These are phyloP conservation scores for Aaosphaeria pasadenensis DNA, from an alignment of 2,329 filamentous ascomycete species.

Conservation along the genomic window DNA sequence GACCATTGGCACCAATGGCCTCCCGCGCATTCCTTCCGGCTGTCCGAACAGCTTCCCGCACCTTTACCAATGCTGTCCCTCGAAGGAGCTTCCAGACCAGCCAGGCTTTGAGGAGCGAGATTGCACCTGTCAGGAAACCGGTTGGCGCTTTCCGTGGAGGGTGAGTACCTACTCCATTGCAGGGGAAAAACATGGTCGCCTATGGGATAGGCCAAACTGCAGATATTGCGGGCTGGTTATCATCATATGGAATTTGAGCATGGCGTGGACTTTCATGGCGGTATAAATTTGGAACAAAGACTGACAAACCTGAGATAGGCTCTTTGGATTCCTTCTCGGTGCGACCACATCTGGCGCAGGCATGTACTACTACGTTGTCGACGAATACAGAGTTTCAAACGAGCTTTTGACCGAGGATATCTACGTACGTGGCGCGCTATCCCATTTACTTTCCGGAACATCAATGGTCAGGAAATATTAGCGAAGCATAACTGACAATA, in stretches of 20 bases:
- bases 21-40: slow-evolving; percentile 41
- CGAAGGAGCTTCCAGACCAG: slow-evolving; percentile 42
- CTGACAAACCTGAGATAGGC: slow-evolving; percentile 47
- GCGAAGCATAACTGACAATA: slow-evolving; percentile 11
- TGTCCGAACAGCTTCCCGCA: slow-evolving; percentile 30
- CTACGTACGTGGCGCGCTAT: slow-evolving; percentile 65
- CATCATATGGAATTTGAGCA: too few species aligned
- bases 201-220: neutral
- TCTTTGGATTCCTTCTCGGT: slow-evolving; percentile 90
- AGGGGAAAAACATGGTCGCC: neutral
- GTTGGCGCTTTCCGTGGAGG: slow-evolving; percentile 70
- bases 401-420: slow-evolving; percentile 94
- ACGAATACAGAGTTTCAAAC: slow-evolving; percentile 92
- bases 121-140: slow-evolving; percentile 57
- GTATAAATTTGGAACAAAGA: too few species aligned
- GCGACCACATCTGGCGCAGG: slow-evolving; percentile 73
- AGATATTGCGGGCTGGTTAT: neutral
- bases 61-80: slow-evolving; percentile 15
- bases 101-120: slow-evolving; percentile 26
- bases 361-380: slow-evolving; percentile 88
- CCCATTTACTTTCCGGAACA: neutral
- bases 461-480: neutral
- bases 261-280: too few species aligned
- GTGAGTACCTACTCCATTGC: slow-evolving; percentile 49
- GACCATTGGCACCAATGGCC: slow-evolving; percentile 39